Evolutionary conservation across 768 basidiomycete species (phyloP).

Genomic region (Kwoniella europaea): DNA sequence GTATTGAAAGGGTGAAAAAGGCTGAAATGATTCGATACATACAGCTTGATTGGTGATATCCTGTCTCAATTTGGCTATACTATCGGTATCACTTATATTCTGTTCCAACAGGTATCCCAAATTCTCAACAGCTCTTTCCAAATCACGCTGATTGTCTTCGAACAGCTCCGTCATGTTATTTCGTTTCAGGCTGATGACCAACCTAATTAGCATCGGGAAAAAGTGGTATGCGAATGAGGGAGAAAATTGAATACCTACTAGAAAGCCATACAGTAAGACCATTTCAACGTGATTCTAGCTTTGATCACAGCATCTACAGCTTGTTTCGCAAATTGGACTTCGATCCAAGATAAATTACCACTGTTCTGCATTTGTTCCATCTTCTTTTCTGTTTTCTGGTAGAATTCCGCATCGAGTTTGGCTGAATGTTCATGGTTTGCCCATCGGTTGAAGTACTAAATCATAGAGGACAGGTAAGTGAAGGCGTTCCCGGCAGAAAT

Average conservation of each 20-base stretch:
- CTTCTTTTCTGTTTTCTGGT: conserved; percentile 97
- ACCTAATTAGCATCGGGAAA: neutral
- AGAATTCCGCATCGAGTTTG: conserved; percentile 88
- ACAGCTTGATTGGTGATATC: conserved; percentile 97
- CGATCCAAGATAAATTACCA: conserved; percentile 93
- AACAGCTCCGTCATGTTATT: conserved; percentile 93
- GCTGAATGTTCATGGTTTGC: conserved; percentile 99
- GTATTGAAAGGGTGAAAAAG: neutral
- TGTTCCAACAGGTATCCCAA: conserved; percentile 89
- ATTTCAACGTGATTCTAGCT: conserved; percentile 93
- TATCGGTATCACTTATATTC: conserved; percentile 78
- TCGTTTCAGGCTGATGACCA: conserved; percentile 65
- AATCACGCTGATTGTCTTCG: conserved; percentile 95
- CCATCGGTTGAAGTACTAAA: conserved; percentile 97
- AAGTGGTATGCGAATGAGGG: neutral
- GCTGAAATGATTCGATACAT: conserved; percentile 3
- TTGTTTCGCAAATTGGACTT: conserved; percentile 98
- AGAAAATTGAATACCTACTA: conserved; percentile 61
- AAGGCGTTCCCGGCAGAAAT: neutral
- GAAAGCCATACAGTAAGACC: conserved; percentile 99
- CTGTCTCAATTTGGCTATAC: conserved; percentile 78
- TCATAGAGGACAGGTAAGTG: neutral
- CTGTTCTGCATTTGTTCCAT: conserved; percentile 99
- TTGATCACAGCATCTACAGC: conserved; percentile 90
- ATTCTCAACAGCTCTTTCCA: conserved; percentile 94